Evolutionary conservation across 306 rosid genomes (phyloP).

Genomic region (Argentina anserina): DNA sequence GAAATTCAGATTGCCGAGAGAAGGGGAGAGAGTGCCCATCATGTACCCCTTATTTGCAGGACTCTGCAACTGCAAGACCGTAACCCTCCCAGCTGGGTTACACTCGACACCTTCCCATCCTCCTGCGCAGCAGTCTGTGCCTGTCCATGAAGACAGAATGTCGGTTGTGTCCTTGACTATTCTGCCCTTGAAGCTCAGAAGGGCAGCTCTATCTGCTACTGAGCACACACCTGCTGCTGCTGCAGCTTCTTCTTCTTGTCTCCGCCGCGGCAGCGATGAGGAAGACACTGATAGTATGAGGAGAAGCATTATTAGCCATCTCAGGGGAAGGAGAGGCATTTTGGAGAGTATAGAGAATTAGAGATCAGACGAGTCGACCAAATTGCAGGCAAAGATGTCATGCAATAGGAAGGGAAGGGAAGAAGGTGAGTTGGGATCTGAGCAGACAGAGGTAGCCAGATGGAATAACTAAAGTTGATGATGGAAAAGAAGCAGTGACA

Average conservation of each 20-base stretch:
- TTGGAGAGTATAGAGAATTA: slow-evolving; percentile 39
- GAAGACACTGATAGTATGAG: slow-evolving; percentile 13
- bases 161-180: slow-evolving; percentile 75
- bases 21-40: slow-evolving; percentile 80
- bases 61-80: slow-evolving; percentile 67
- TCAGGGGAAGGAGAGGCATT: slow-evolving; percentile 33
- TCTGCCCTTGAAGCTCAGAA: slow-evolving; percentile 69
- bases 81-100: slow-evolving; percentile 72
- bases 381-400: background rate
- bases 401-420: slow-evolving; percentile 4
- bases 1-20: slow-evolving; percentile 67
- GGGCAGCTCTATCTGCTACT: slow-evolving; percentile 75
- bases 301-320: slow-evolving; percentile 46
- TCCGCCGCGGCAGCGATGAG: background rate
- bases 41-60: slow-evolving; percentile 54
- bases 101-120: slow-evolving; percentile 96
- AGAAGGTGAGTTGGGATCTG: slow-evolving; percentile 43
- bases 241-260: background rate
- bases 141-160: slow-evolving; percentile 63
- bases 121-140: slow-evolving; percentile 79
- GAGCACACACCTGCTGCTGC: slow-evolving; percentile 43
- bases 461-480: background rate
- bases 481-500: background rate
- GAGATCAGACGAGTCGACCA: slow-evolving; percentile 30
- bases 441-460: slow-evolving; percentile 15